Percentiles rank a stretch among this genome's conserved stretches.
Evolutionary conservation across 495 filamentous ascomycete species (phyloP).

Genomic region (Amniculicola lignicola): DNA sequence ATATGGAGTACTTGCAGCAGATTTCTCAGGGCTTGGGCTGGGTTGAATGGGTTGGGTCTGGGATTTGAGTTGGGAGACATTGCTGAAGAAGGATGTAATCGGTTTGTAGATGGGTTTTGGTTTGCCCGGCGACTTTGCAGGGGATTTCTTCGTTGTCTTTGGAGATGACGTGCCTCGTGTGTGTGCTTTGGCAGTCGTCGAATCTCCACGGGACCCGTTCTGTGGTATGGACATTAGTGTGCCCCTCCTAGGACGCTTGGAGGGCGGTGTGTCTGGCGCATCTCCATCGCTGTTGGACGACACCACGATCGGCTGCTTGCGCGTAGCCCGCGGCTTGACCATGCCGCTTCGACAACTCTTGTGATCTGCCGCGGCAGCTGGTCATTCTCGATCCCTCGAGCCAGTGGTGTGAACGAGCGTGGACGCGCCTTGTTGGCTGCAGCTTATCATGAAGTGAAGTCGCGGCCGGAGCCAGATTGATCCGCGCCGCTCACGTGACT

Average conservation of each 20-base stretch:
- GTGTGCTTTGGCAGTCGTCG: constrained; percentile 1
- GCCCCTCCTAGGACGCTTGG: constrained; percentile 28
- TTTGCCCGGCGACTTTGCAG: constrained; percentile 17
- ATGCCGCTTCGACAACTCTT: constrained; percentile 35
- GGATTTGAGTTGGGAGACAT: constrained; percentile 35
- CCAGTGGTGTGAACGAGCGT: constrained; percentile 17
- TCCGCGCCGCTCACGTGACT: too few species aligned
- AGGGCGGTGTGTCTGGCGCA: constrained; percentile 19
- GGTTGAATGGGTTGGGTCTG: constrained; percentile 34
- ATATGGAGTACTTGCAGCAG: constrained; percentile 18
- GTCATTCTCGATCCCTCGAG: constrained; percentile 14
- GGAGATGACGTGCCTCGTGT: constrained; percentile 4
- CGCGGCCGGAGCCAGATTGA: constrained; percentile 1
- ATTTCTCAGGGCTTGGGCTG: constrained; percentile 32
- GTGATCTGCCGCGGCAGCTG: constrained; percentile 5
- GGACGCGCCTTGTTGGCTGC: constrained; percentile 2
- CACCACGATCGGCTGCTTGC: constrained; percentile 46
- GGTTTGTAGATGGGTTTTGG: constrained; percentile 36
- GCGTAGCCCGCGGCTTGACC: constrained; percentile 47
- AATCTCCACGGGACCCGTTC: constrained; percentile 17
- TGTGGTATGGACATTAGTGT: constrained; percentile 10
- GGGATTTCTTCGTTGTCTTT: constrained; percentile 18
- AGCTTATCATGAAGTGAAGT: too few species aligned
- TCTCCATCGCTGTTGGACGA: constrained; percentile 48
- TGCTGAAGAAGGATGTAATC: constrained; percentile 48